Base-by-base conservation (phyloP, 371 early-diverging fungal genomes). In the Rhizomucor pusillus region DNA sequence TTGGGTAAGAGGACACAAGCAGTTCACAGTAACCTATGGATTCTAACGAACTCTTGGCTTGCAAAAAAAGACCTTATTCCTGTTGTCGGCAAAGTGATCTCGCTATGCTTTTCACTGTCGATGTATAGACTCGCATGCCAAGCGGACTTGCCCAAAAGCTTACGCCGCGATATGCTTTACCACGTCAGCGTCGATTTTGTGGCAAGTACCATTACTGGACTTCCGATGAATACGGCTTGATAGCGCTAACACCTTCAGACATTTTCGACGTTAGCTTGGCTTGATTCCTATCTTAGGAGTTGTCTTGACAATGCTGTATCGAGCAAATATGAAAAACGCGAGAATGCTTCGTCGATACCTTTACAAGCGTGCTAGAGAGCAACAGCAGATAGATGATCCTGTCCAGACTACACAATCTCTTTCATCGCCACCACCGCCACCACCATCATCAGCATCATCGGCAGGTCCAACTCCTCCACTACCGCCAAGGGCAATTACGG, bases 1-100 rank as follows among this genome's bases (percentile, higher is more conserved):
- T 56, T 73, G 29, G 75, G 71, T 69, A 51, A 54, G 12, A 53
- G 12, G 20, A 59, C 9, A 13, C 29, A 4, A 13, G 16, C 9
- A 29, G 5, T 23, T 24, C 18, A n/a, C 1, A 29, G 13, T 3
- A n/a, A 39, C 43, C 12, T 10, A 54, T 24, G 20, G 39, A 16
- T n/a, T n/a, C 10, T 53, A 6, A 45, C 35, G 19, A 35, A 20
- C n/a, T n/a, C n/a, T n/a, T n/a, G n/a, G 33, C 23, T 5, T 19
- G 3, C 16, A 24, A 39, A 18, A 35, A 23, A 59, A 71, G 77
- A 77, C 13, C 59, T 77, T 54, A 77, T 77, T 34, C 77, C 77
- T 3, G 54, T 77, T 2, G 59, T 77, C n/a, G 77, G 77, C 13
- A 77, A 77, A 54, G 59, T 70, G 2, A 71, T 77, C 23, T 73